phyloP scores from a whole-genome alignment of 2,329 filamentous ascomycete species.

The Penicillium sp. region DNA sequence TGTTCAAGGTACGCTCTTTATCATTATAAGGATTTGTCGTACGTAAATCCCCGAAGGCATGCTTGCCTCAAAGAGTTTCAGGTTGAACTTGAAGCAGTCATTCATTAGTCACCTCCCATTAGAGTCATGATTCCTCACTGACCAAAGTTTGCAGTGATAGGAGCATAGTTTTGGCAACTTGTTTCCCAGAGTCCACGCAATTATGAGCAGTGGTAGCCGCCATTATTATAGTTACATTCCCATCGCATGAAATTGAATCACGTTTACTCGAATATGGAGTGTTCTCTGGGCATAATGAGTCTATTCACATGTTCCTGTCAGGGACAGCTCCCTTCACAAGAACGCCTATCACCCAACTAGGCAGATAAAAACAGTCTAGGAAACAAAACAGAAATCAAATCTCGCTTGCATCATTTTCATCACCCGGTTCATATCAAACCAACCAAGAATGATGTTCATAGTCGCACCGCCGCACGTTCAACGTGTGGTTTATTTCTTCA shows the following conservation, averaged over 20 bases:
- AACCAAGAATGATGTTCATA: background rate
- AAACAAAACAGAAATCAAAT: background rate
- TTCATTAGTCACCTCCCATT: too few relatives aligned
- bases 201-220: too few relatives aligned
- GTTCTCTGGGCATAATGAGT: background rate
- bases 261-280: too few relatives aligned
- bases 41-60: conserved; percentile 3
- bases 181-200: too few relatives aligned
- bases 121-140: too few relatives aligned
- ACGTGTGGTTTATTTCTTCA: conserved; percentile 53
- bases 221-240: too few relatives aligned
- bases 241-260: background rate
- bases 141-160: too few relatives aligned
- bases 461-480: background rate
- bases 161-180: too few relatives aligned
- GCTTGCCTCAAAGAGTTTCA: conserved; percentile 1
- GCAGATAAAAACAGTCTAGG: conserved; percentile 6
- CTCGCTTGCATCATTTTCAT: conserved; percentile 15
- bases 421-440: background rate
- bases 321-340: background rate
- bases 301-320: background rate
- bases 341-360: background rate
- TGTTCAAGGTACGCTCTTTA: conserved; percentile 20
- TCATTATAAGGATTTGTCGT: conserved; percentile 18
- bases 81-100: background rate